Conservation (phyloP, 495 filamentous ascomycete genomes). For the Penicillium turbatum region DNA sequence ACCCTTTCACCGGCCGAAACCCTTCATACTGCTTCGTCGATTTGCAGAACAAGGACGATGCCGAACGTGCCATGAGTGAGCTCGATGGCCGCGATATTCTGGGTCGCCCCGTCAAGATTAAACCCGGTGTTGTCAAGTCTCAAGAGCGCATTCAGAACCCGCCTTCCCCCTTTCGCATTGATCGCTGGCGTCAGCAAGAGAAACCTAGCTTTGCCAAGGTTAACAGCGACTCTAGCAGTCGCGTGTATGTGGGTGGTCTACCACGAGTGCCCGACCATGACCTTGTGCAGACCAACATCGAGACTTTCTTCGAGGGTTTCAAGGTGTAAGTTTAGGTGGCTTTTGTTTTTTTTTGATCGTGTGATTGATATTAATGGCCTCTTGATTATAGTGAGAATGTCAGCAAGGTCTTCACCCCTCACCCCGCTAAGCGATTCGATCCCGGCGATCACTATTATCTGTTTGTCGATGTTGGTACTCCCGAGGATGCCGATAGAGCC, state of each 20-base stretch:
- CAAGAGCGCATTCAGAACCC: conserved; percentile 16
- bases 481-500: conserved; percentile 52
- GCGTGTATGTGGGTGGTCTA: conserved; percentile 62
- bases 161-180: conserved; percentile 27
- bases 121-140: conserved; percentile 52
- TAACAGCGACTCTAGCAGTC: conserved; percentile 43
- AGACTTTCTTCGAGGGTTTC: conserved; percentile 55
- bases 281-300: conserved; percentile 49
- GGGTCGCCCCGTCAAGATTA: conserved; percentile 56
- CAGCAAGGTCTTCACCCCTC: conserved; percentile 60
- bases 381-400: conserved; percentile 43
- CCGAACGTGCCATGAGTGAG: conserved; percentile 51
- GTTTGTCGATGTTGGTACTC: conserved; percentile 59
- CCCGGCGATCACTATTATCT: conserved; percentile 62
- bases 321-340: conserved; percentile 37
- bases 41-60: conserved; percentile 50
- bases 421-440: conserved; percentile 47
- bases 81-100: conserved; percentile 51
- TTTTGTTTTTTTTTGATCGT: not conserved
- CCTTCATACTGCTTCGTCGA: conserved; percentile 72
- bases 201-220: conserved; percentile 15
- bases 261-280: conserved; percentile 54
- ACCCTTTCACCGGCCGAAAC: conserved; percentile 63
- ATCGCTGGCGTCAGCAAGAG: conserved; percentile 38
- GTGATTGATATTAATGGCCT: conserved; percentile 6